Evolutionary conservation across 768 basidiomycete species (phyloP).

Genomic region (Russula virescens): DNA sequence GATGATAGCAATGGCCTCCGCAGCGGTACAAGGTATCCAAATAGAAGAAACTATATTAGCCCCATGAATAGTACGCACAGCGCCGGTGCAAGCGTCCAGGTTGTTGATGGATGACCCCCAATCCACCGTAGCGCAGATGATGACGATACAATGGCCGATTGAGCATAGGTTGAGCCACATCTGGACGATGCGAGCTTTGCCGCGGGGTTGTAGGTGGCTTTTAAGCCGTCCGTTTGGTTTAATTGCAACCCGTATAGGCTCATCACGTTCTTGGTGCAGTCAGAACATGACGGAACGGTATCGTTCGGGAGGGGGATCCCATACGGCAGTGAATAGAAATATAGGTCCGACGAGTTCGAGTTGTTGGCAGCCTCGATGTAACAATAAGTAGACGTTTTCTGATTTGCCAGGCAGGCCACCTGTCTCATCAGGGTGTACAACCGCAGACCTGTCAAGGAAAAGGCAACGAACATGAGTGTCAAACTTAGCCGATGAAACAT

Average conservation of each 20-base stretch:
- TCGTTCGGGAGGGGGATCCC: slow-evolving; percentile 48
- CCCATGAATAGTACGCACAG: slow-evolving; percentile 3
- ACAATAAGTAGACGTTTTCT: slow-evolving; percentile 61
- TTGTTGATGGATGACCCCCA: not conserved
- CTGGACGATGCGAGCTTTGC: slow-evolving; percentile 40
- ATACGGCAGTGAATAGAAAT: slow-evolving; percentile 64
- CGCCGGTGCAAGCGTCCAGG: not conserved
- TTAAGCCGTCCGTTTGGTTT: slow-evolving; percentile 35
- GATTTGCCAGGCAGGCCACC: slow-evolving; percentile 54
- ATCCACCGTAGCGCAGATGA: slow-evolving; percentile 2
- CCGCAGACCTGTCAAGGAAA: slow-evolving; percentile 43
- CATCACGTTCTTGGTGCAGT: slow-evolving; percentile 60
- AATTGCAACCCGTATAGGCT: slow-evolving; percentile 42
- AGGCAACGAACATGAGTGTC: not conserved
- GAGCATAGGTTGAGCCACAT: slow-evolving; percentile 49
- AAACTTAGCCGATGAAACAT: not conserved
- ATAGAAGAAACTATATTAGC: not conserved
- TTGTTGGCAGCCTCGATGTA: slow-evolving; percentile 58
- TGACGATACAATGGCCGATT: slow-evolving; percentile 1
- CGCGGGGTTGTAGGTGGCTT: slow-evolving; percentile 45
- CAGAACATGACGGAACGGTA: slow-evolving; percentile 51
- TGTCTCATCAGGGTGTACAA: slow-evolving; percentile 58
- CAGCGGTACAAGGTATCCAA: not conserved
- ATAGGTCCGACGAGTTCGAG: slow-evolving; percentile 58
- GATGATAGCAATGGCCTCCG: no score